Evolutionary conservation across 306 rosid species (phyloP).

Genomic region (Pyrus betulifolia): DNA sequence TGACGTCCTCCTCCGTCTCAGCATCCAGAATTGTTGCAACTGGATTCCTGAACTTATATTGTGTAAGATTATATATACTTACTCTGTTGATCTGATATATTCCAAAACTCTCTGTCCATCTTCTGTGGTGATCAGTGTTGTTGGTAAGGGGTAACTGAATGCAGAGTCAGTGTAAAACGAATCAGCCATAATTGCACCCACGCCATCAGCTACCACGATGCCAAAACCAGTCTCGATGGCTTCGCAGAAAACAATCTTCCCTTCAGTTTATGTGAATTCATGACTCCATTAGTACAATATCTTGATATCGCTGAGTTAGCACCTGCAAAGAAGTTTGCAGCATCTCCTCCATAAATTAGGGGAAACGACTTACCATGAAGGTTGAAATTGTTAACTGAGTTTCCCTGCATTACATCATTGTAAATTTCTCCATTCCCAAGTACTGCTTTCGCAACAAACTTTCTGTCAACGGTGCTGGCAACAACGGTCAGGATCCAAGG

Average conservation of each 20-base stretch:
- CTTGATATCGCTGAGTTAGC: constrained; percentile 4
- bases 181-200: constrained; percentile 19
- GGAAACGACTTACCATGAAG: constrained; percentile 10
- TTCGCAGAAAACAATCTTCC: constrained; percentile 25
- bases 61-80: not conserved
- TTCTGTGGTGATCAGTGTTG: constrained; percentile 9
- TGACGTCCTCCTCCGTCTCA: constrained; percentile 11
- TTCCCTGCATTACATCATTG: constrained; percentile 10
- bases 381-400: constrained; percentile 17
- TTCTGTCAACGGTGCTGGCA: constrained; percentile 26
- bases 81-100: constrained; percentile 19
- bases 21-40: constrained; percentile 19
- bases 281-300: not conserved
- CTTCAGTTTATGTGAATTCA: constrained; percentile 10
- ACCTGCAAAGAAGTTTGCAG: constrained; percentile 28
- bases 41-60: constrained; percentile 11
- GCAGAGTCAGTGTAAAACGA: not conserved
- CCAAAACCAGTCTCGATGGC: constrained; percentile 2
- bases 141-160: constrained; percentile 8
- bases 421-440: constrained; percentile 22
- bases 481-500: constrained; percentile 33
- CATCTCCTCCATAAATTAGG: constrained; percentile 32
- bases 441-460: constrained; percentile 17
- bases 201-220: constrained; percentile 10
- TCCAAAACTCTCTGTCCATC: constrained; percentile 18